Evolutionary conservation across 768 basidiomycete genomes (phyloP).

Genomic region (Panellus pusillus): DNA sequence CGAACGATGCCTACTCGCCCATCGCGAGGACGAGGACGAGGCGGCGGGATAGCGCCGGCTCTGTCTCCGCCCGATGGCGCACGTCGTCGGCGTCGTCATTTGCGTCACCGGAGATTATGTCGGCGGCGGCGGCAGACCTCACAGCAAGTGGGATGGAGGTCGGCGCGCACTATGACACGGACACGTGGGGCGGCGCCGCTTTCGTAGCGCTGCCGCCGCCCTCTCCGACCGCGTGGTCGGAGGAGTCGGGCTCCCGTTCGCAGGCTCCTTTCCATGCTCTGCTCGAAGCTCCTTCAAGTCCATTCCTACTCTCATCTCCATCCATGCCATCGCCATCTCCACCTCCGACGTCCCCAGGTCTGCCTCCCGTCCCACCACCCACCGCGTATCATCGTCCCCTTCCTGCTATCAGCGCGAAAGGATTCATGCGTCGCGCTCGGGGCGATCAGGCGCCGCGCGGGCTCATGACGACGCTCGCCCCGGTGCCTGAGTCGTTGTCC

Average conservation of each 20-base stretch:
- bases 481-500: conserved; percentile 2
- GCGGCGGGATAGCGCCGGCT: neutral
- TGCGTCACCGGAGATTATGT: neutral
- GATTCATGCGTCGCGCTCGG: conserved; percentile 13
- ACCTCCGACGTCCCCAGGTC: neutral
- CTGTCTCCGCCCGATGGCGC: too few relatives aligned
- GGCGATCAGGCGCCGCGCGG: conserved; percentile 13
- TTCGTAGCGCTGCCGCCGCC: too few relatives aligned
- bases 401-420: conserved; percentile 8
- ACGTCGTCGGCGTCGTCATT: neutral
- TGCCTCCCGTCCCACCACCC: too few relatives aligned
- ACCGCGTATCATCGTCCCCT: too few relatives aligned
- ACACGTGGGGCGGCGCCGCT: conserved; percentile 9
- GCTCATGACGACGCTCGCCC: conserved; percentile 10
- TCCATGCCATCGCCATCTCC: neutral
- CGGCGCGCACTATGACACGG: conserved; percentile 3
- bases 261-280: neutral
- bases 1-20: conserved; percentile 9
- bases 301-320: neutral
- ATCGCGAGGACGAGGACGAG: neutral
- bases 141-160: neutral
- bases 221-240: neutral
- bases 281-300: neutral
- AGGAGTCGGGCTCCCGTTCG: neutral
- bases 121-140: neutral